A percentile compares a stretch with the other conserved stretches of the same genome.
These are phyloP conservation scores for Termitomyces sp. DNA, from an alignment of 768 basidiomycete genomes.

Conservation along the genomic window DNA sequence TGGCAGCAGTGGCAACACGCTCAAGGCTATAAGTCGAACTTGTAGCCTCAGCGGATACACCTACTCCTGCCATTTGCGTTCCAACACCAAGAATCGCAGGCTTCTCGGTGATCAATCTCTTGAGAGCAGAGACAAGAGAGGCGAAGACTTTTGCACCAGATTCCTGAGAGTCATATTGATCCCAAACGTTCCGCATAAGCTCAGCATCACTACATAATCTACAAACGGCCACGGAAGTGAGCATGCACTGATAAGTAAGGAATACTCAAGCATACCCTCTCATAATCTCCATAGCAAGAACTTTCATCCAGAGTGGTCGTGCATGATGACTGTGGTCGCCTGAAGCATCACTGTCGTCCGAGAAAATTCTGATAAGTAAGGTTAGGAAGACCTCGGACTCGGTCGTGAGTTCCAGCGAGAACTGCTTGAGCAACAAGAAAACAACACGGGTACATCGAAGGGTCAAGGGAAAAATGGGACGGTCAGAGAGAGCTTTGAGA, in stretches of 20 bases:
- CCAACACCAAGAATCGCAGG: slow-evolving; percentile 77
- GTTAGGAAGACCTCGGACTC: slow-evolving; percentile 87
- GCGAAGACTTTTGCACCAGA: slow-evolving; percentile 67
- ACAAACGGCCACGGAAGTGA: neutral
- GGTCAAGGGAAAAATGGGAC: slow-evolving; percentile 79
- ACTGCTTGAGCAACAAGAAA: slow-evolving; percentile 89
- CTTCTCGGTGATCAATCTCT: slow-evolving; percentile 84
- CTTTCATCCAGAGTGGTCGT: slow-evolving; percentile 81
- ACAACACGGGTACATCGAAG: slow-evolving; percentile 91
- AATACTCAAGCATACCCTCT: slow-evolving; percentile 50
- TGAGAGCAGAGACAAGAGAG: slow-evolving; percentile 75
- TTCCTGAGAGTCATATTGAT: slow-evolving; percentile 62
- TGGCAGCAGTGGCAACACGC: slow-evolving; percentile 78
- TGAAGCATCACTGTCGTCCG: slow-evolving; percentile 38
- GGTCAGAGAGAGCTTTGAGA: slow-evolving; percentile 78
- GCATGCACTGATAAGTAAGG: neutral
- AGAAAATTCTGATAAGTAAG: slow-evolving; percentile 59
- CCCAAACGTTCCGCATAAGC: slow-evolving; percentile 75
- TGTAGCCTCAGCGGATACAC: slow-evolving; percentile 49
- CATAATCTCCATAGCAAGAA: slow-evolving; percentile 89
- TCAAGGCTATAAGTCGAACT: slow-evolving; percentile 71
- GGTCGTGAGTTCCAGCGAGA: slow-evolving; percentile 70
- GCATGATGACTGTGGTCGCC: slow-evolving; percentile 25
- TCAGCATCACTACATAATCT: slow-evolving; percentile 78
- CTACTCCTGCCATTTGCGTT: slow-evolving; percentile 78